These are phyloP conservation scores for Chimonanthus salicifolius DNA, from an alignment of 164 flowering plant genomes.

Conservation along the genomic window DNA sequence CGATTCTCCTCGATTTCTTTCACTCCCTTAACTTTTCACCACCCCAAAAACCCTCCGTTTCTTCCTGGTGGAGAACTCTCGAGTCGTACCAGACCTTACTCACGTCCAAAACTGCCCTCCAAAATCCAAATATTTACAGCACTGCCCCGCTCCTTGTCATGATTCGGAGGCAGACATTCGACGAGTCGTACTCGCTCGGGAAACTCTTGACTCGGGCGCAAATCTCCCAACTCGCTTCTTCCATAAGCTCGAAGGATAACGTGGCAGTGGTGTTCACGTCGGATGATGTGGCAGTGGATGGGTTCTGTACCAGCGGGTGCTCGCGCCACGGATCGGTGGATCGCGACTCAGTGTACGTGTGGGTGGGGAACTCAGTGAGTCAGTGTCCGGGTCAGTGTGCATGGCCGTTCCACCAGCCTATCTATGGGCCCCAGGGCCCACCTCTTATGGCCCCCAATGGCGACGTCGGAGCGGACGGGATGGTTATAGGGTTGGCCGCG, in stretches of 20 bases:
- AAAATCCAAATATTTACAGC: background rate
- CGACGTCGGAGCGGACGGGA: constrained; percentile 21
- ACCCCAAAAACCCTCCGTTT: constrained; percentile 16
- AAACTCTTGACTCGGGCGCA: constrained; percentile 8
- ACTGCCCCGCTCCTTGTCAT: background rate
- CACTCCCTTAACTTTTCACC: constrained; percentile 15
- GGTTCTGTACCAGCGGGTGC: constrained; percentile 19
- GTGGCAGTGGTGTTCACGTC: constrained; percentile 9
- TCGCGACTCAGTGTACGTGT: constrained; percentile 2
- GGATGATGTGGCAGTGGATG: constrained; percentile 15
- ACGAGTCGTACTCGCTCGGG: constrained; percentile 8
- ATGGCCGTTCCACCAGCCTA: constrained; percentile 4
- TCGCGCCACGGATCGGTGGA: constrained; percentile 9
- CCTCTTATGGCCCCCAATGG: constrained; percentile 21
- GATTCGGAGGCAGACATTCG: constrained; percentile 1
- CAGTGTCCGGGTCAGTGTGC: constrained; percentile 15
- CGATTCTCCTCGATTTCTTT: constrained; percentile 23
- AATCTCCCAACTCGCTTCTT: background rate
- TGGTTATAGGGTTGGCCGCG: constrained; percentile 17
- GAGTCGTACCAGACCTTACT: constrained; percentile 15
- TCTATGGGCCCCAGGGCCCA: constrained; percentile 17
- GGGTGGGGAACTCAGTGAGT: constrained; percentile 17
- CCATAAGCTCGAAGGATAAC: background rate
- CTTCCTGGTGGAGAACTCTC: constrained; percentile 30
- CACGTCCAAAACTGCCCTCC: background rate